Percentiles rank a stretch among this genome's conserved stretches.
Conservation (phyloP, 2,329 filamentous ascomycete genomes). For the Verruconis gallopava region DNA sequence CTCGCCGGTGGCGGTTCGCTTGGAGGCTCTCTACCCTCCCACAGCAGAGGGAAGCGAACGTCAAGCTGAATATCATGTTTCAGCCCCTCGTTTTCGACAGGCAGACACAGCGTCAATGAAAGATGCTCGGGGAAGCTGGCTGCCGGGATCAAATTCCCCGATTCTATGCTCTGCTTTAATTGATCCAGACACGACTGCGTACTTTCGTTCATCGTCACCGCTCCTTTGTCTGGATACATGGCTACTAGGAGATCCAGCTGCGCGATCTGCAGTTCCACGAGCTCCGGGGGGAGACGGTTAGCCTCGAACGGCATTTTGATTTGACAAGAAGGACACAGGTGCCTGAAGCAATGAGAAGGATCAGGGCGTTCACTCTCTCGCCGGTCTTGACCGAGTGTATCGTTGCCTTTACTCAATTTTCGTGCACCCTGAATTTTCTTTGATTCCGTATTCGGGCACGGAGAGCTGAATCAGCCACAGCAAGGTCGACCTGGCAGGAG, state of each 20-base stretch:
- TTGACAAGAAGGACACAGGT: too few relatives aligned
- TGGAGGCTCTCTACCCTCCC: not conserved
- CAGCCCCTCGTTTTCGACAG: not conserved
- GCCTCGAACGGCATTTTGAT: too few relatives aligned
- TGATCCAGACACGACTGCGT: not conserved
- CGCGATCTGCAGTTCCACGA: slow-evolving; percentile 11
- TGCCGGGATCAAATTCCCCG: not conserved
- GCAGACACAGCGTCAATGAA: not conserved
- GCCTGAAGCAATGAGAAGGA: too few relatives aligned
- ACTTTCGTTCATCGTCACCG: slow-evolving; percentile 16
- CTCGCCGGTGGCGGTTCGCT: not conserved
- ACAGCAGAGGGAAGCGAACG: not conserved
- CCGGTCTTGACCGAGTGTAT: too few relatives aligned
- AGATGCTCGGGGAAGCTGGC: too few relatives aligned
- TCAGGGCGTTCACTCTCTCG: too few relatives aligned
- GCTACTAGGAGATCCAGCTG: slow-evolving; percentile 38
- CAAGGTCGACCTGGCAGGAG: too few relatives aligned
- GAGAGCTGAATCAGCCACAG: too few relatives aligned
- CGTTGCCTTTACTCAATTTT: too few relatives aligned
- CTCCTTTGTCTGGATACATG: slow-evolving; percentile 36
- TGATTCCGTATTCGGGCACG: too few relatives aligned
- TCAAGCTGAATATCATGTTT: not conserved
- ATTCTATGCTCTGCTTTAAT: not conserved
- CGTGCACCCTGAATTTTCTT: too few relatives aligned
- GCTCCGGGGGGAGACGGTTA: not conserved